Base-by-base conservation (phyloP, 495 filamentous ascomycete species). In the Penicillium paxilli region DNA sequence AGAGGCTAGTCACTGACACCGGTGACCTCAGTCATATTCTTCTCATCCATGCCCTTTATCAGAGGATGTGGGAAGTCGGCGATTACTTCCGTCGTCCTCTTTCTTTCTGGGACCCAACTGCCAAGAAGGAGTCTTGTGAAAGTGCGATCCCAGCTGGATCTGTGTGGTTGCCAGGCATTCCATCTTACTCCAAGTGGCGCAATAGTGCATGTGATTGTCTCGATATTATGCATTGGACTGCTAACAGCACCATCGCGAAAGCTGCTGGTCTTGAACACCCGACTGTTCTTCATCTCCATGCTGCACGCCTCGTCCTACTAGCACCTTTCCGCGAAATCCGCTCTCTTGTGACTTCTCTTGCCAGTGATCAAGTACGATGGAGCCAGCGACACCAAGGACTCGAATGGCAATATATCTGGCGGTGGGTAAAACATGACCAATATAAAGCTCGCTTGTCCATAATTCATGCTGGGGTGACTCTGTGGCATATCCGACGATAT, bases 171-270 rank as follows among this genome's bases (percentile, higher is more conserved):
- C 79, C 79, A 3, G 69, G 71, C 6, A 77, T 77, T 16, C 72
- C 75, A 6, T 74, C 73, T 0, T 80, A 75, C 50, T 73, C 78
- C 4, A 80, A 79, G 49, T 83, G 80, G 80, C 72, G 78, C 23
- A 83, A 83, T 56, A 76, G 77, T 42, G 71, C 77, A 17, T 82
- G 80, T 42, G 80, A 83, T 56, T 78, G 73, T 44, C 52, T 83
- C 14, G 80, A 83, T 52, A 76, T 81, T 19, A 68, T 83, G 9
- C 80, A 83, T 51, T 83, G 80, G 80, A 69, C 70, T 14, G 78
- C 79, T 17, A 81, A 81, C 48, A 69, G 64, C 37, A 67, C 71
- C 4, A 72, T 78, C 23, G 70, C 73, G 1, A 72, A 71, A 54
- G 71, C 74, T 19, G 68, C 65, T 14, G 80, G 79, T 10, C 60